Conservation (phyloP, 163 green algal species). For the Chloromonas sp. region DNA sequence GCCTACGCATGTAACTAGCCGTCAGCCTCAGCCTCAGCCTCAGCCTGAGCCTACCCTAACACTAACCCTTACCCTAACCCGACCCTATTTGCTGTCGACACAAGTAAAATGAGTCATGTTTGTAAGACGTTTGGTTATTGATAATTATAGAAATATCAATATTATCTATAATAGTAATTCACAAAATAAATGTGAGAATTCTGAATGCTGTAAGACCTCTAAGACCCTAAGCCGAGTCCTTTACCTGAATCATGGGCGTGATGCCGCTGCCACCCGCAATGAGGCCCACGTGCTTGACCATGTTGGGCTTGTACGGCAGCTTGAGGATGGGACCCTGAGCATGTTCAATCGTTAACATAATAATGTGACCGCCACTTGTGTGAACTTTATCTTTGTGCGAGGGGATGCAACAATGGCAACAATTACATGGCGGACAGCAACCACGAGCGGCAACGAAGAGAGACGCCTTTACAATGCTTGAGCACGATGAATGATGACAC, state of each 20-base stretch:
- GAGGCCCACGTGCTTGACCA: neutral
- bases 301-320: neutral
- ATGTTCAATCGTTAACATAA: neutral
- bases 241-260: slow-evolving; percentile 5
- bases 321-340: slow-evolving; percentile 2
- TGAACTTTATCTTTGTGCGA: neutral
- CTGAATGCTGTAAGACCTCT: too few relatives aligned
- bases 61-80: too few relatives aligned
- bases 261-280: slow-evolving; percentile 5
- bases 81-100: too few relatives aligned
- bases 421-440: neutral
- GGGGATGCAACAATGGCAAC: neutral
- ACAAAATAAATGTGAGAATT: too few relatives aligned
- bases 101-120: too few relatives aligned
- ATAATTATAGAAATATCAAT: too few relatives aligned
- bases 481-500: neutral
- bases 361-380: neutral
- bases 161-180: too few relatives aligned
- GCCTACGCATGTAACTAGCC: too few relatives aligned
- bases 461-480: neutral
- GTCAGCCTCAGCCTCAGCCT: too few relatives aligned
- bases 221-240: too few relatives aligned
- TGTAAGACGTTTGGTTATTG: too few relatives aligned
- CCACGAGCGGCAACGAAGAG: neutral
- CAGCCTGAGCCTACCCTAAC: too few relatives aligned